Base-by-base conservation (phyloP, 805 yeast genomes). In the Middelhovenomyces tepae region DNA sequence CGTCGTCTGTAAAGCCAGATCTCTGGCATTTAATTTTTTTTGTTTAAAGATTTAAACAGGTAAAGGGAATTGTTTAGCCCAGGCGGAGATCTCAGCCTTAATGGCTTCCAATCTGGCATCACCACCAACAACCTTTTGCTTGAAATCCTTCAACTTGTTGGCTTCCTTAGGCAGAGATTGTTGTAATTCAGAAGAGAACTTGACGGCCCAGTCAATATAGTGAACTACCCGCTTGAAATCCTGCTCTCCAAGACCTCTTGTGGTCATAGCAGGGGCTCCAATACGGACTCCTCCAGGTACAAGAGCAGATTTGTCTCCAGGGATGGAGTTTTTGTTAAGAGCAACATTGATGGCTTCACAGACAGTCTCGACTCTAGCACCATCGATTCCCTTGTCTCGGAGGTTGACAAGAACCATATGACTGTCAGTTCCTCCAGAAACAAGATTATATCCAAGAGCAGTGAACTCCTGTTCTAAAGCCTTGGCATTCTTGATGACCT, bases 241-340 rank as follows among this genome's bases (percentile, higher is more conserved):
- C 39, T 67, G 78, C 59, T 82, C 86, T 39, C 86, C 82, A 51
- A 86, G 74, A 47, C 98, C 98, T 68, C 98, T 84, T 39, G 96
- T 84, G 44, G 95, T 75, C 97, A 89, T 89, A 37, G 96, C 96
- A 46, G 98, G 98, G 32, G 98, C 82, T 55, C 98, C 98, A 42
- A 89, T 80, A 67, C 98, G 82, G 45, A 89, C 75, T 59, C 98
- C 98, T 51, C 94, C 89, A 57, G 98, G 97, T 44, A 86, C 89
- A 44, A 89, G 71, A 34, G 97, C 97, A 28, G 94, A 81, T 64
- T 81, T 84, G 66, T 89, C 98, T 57, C 96, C 96, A 43, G 98
- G 97, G 45, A 89, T 85, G 29, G 98, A 79, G 75, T 91, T 91
- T 68, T 91, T 91, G 76, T 91, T 91, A 49, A 86, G 75, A 26